Conservation (phyloP, 202 grass and related monocot genomes). For the Saccharum hybrid region DNA sequence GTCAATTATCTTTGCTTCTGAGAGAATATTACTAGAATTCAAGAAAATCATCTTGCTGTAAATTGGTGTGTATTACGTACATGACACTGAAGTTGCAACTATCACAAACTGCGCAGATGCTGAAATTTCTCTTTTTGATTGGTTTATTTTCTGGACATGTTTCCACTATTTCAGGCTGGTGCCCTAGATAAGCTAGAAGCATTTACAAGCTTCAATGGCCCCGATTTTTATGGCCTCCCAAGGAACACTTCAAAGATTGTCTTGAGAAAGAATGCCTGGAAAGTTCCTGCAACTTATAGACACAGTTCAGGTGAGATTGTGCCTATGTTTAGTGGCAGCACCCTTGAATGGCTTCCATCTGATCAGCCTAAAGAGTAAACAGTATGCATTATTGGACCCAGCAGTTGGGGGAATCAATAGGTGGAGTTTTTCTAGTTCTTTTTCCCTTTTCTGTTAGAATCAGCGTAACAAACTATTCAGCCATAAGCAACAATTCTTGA, state of each 20-base stretch:
- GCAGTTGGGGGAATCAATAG: too few relatives aligned
- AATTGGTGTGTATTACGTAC: not conserved
- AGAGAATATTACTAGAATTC: not conserved
- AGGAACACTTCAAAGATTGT: too few relatives aligned
- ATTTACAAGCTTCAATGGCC: constrained; percentile 94
- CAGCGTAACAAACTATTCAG: too few relatives aligned
- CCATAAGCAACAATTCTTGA: not conserved
- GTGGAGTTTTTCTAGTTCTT: too few relatives aligned
- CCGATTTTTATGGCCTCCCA: constrained; percentile 57
- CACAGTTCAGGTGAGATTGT: too few relatives aligned
- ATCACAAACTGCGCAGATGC: not conserved
- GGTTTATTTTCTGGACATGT: not conserved
- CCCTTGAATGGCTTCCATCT: too few relatives aligned
- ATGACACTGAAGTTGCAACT: not conserved
- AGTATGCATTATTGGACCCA: too few relatives aligned
- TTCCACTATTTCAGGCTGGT: constrained; percentile 59
- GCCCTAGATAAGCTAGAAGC: constrained; percentile 86
- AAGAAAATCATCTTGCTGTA: constrained; percentile 26
- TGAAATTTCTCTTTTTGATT: not conserved
- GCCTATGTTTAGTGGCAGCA: too few relatives aligned
- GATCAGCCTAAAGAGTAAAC: too few relatives aligned
- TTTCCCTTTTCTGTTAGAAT: too few relatives aligned
- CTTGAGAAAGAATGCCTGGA: too few relatives aligned
- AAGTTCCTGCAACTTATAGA: too few relatives aligned
- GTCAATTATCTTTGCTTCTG: not conserved